Conservation (phyloP, 1,284 basidiomycete species). For the Cryptococcus hybrid region DNA sequence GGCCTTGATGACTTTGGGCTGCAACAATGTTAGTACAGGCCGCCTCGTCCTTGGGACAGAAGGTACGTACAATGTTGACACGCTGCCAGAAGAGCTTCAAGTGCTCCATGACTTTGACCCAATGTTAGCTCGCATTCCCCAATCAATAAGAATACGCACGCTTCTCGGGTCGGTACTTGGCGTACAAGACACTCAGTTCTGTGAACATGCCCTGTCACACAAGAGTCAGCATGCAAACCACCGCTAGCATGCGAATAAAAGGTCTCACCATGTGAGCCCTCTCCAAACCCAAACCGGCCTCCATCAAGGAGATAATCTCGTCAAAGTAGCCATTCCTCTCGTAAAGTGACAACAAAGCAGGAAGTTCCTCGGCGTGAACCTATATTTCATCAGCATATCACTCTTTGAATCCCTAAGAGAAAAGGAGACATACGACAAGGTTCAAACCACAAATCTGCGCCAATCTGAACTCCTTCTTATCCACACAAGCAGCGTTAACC, state of each 20-base stretch:
- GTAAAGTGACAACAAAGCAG: constrained; percentile 77
- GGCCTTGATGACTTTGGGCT: constrained; percentile 78
- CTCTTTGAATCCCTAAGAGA: background rate
- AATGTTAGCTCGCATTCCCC: constrained; percentile 43
- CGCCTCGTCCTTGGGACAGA: constrained; percentile 51
- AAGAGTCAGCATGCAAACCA: constrained; percentile 2
- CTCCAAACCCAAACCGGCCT: constrained; percentile 92
- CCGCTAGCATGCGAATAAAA: background rate
- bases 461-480: constrained; percentile 94
- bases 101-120: constrained; percentile 79
- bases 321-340: constrained; percentile 93
- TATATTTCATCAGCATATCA: constrained; percentile 5
- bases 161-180: constrained; percentile 95
- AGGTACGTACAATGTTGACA: constrained; percentile 71
- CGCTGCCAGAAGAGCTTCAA: constrained; percentile 96
- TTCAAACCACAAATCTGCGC: constrained; percentile 99
- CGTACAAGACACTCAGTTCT: constrained; percentile 89
- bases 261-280: constrained; percentile 76
- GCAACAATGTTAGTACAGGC: background rate
- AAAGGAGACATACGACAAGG: constrained; percentile 66
- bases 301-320: constrained; percentile 85
- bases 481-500: constrained; percentile 96
- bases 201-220: constrained; percentile 54
- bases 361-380: constrained; percentile 72
- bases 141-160: constrained; percentile 55